Evolutionary conservation across 495 filamentous ascomycete genomes (phyloP).

Genomic region (Ramalina intermedia): DNA sequence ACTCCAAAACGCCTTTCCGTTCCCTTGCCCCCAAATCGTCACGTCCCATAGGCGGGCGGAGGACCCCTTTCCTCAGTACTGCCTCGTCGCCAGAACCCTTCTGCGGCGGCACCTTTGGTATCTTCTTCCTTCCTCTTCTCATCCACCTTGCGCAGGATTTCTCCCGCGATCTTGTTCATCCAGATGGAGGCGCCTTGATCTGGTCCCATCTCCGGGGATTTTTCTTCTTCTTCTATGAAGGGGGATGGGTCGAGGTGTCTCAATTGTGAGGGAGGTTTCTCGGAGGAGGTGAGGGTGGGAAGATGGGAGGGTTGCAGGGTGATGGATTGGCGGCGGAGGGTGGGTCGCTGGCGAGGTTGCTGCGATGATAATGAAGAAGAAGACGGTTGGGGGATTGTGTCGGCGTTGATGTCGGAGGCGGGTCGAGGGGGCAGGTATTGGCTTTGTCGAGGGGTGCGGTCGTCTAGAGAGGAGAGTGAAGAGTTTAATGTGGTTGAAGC

Average conservation of each 20-base stretch:
- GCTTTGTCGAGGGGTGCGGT: constrained; percentile 4
- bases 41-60: constrained; percentile 47
- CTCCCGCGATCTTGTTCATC: constrained; percentile 80
- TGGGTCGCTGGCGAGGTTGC: not conserved
- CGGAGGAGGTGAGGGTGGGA: not conserved
- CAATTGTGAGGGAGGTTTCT: not conserved
- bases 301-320: not conserved
- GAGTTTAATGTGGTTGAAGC: too few species aligned
- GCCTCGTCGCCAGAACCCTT: constrained; percentile 22
- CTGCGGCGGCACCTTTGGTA: constrained; percentile 18
- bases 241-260: constrained; percentile 3
- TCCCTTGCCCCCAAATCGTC: not conserved
- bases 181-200: constrained; percentile 51
- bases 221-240: not conserved
- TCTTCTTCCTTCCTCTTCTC: constrained; percentile 39
- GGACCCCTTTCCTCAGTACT: constrained; percentile 35
- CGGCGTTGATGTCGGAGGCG: constrained; percentile 1
- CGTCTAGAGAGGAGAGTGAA: not conserved
- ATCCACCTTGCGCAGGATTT: constrained; percentile 74
- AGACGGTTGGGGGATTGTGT: not conserved
- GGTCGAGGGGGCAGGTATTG: constrained; percentile 16
- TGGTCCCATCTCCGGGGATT: constrained; percentile 14
- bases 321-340: not conserved
- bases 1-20: too few species aligned
- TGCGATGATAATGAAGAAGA: not conserved